Percentiles rank a stretch among this genome's conserved stretches.
These are phyloP conservation scores for Emmonsia crescens DNA, from an alignment of 2,329 filamentous ascomycete genomes.

Conservation along the genomic window DNA sequence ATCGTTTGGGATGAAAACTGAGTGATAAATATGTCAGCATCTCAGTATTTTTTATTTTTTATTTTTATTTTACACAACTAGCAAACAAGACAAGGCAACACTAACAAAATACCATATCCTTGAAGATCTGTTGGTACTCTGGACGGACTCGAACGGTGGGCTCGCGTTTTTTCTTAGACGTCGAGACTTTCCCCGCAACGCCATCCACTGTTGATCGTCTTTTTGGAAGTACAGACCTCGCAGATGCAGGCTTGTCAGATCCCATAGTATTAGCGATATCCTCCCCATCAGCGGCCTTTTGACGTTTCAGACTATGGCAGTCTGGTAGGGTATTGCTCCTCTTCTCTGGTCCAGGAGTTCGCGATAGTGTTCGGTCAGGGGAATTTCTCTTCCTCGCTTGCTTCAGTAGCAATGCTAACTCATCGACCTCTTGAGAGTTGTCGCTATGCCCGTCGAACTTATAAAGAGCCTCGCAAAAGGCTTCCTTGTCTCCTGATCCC, in stretches of 20 bases:
- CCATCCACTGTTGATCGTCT: background rate
- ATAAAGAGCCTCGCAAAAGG: constrained; percentile 29
- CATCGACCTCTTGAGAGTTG: constrained; percentile 18
- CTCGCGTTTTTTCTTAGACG: constrained; percentile 20
- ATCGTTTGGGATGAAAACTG: constrained; percentile 69
- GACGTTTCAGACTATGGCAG: background rate
- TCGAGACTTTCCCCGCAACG: background rate
- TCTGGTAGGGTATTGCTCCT: background rate
- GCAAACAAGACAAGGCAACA: background rate
- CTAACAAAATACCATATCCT: constrained; percentile 48
- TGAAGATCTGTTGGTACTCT: constrained; percentile 49
- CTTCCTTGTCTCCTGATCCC: constrained; percentile 19
- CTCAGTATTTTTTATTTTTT: background rate
- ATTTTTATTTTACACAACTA: background rate
- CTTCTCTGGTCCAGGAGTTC: background rate
- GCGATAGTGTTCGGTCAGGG: background rate
- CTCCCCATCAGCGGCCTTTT: background rate
- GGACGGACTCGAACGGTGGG: constrained; percentile 37
- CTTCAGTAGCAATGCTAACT: constrained; percentile 13
- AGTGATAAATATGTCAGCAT: constrained; percentile 6
- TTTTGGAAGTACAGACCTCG: background rate
- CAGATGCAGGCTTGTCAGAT: background rate
- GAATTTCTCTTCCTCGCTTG: background rate
- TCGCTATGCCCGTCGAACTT: constrained; percentile 21
- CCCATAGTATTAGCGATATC: background rate